phyloP scores from a whole-genome alignment of 78 protist genomes.

The Polysphondylium violaceum region DNA sequence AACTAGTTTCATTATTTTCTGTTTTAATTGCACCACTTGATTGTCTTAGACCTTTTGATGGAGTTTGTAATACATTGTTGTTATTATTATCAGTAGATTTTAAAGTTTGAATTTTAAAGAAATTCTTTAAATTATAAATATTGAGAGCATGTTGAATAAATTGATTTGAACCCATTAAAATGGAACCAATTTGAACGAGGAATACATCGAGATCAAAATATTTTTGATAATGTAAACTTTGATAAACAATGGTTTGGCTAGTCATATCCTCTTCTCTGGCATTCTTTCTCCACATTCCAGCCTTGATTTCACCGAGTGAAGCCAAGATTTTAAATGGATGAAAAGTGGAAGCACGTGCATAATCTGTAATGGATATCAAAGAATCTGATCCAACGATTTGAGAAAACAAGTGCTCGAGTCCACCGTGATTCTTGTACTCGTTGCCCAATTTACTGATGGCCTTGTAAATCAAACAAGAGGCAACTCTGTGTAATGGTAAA shows the following conservation, averaged over 20 bases:
- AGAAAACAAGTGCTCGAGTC: constrained; percentile 10
- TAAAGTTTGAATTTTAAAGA: constrained; percentile 27
- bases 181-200: constrained; percentile 51
- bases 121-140: constrained; percentile 37
- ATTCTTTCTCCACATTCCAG: constrained; percentile 65
- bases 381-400: constrained; percentile 32
- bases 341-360: constrained; percentile 26
- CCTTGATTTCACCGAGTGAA: constrained; percentile 58
- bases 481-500: constrained; percentile 42
- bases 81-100: not conserved
- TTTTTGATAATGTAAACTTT: constrained; percentile 51
- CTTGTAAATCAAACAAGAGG: constrained; percentile 15
- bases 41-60: constrained; percentile 37
- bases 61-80: constrained; percentile 17
- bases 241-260: constrained; percentile 31
- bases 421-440: constrained; percentile 16
- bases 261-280: constrained; percentile 73
- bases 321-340: constrained; percentile 54
- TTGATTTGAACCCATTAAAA: constrained; percentile 46
- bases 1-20: not conserved
- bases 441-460: not conserved
- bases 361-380: constrained; percentile 22
- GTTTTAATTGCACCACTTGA: constrained; percentile 22
- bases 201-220: constrained; percentile 59
- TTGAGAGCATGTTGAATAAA: constrained; percentile 26